Evolutionary conservation across 2,329 filamentous ascomycete genomes (phyloP).

Genomic region (Aspergillus jensenii): DNA sequence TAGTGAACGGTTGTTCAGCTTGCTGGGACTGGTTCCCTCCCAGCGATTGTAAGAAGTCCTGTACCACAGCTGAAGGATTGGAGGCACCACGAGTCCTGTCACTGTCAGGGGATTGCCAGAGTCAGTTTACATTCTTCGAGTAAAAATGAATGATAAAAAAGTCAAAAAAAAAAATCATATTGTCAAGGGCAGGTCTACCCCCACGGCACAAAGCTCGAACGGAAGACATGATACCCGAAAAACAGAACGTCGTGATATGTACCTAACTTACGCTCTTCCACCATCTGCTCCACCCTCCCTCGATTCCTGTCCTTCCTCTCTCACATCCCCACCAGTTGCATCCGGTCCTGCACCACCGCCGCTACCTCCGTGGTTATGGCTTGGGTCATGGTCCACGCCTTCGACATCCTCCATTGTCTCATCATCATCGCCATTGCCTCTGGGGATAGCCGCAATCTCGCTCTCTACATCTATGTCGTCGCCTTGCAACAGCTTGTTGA

Average conservation of each 20-base stretch:
- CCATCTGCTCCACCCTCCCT: slow-evolving; percentile 94
- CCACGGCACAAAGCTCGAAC: background rate
- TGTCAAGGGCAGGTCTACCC: slow-evolving; percentile 7
- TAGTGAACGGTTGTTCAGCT: slow-evolving; percentile 70
- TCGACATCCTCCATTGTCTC: slow-evolving; percentile 80
- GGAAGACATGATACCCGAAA: slow-evolving; percentile 11
- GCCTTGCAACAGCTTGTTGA: slow-evolving; percentile 80
- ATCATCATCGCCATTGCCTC: slow-evolving; percentile 60
- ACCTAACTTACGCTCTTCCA: slow-evolving; percentile 99
- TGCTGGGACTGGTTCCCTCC: slow-evolving; percentile 55
- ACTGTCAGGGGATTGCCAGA: slow-evolving; percentile 53
- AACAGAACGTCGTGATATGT: slow-evolving; percentile 41
- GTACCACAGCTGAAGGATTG: slow-evolving; percentile 76
- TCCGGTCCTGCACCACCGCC: slow-evolving; percentile 80
- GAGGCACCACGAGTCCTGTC: slow-evolving; percentile 61
- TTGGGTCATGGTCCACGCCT: slow-evolving; percentile 58
- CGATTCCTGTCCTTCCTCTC: slow-evolving; percentile 83
- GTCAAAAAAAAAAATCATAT: slow-evolving; percentile 10
- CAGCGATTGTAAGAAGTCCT: slow-evolving; percentile 84
- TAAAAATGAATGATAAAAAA: slow-evolving; percentile 4
- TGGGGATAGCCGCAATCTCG: slow-evolving; percentile 67
- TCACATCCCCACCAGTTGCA: slow-evolving; percentile 86
- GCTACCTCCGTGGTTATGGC: slow-evolving; percentile 58
- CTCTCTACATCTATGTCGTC: slow-evolving; percentile 78
- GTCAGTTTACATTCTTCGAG: slow-evolving; percentile 9